Conservation (phyloP, 495 filamentous ascomycete species). For the Aspergillus homomorphus region DNA sequence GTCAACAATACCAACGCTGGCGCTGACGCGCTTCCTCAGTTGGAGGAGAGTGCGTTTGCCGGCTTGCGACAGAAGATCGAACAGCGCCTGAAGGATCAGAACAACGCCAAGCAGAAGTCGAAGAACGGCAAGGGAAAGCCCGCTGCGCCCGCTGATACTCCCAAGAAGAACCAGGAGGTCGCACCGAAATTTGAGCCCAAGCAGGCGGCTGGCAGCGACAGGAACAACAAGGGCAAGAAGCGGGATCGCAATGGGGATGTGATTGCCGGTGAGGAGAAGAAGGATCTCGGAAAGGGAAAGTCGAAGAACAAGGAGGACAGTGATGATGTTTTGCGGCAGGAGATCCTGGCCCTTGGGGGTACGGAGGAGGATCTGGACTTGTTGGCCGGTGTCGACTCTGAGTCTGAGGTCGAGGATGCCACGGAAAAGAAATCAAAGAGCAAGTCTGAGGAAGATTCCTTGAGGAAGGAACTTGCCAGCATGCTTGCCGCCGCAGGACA, state of each 20-base stretch:
- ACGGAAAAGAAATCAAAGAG: conserved; percentile 23
- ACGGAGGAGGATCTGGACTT: conserved; percentile 71
- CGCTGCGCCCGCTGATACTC: conserved; percentile 16
- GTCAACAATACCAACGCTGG: conserved; percentile 24
- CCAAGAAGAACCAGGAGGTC: conserved; percentile 30
- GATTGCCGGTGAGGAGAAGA: conserved; percentile 36
- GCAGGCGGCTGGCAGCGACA: conserved; percentile 33
- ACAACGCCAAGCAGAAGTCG: conserved; percentile 41
- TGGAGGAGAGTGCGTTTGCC: conserved; percentile 60
- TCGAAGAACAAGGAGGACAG: conserved; percentile 20
- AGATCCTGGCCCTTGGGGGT: conserved; percentile 74
- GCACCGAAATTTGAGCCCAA: conserved; percentile 28
- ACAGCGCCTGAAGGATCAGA: conserved; percentile 46
- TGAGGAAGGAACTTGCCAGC: conserved; percentile 43
- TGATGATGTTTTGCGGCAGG: conserved; percentile 54
- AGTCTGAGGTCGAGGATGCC: conserved; percentile 52
- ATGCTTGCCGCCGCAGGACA: conserved; percentile 45
- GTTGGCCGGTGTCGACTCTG: conserved; percentile 59
- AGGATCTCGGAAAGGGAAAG: conserved; percentile 24
- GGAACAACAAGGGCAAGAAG: conserved; percentile 47
- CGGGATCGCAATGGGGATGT: conserved; percentile 51
- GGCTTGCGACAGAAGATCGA: conserved; percentile 65
- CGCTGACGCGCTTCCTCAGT: conserved; percentile 38
- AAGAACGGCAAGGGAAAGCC: conserved; percentile 39
- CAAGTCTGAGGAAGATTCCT: conserved; percentile 31